A percentile compares a stretch with the other conserved stretches of the same genome.
phyloP scores from a whole-genome alignment of 2,329 filamentous ascomycete genomes.

The Neonectria hederae region DNA sequence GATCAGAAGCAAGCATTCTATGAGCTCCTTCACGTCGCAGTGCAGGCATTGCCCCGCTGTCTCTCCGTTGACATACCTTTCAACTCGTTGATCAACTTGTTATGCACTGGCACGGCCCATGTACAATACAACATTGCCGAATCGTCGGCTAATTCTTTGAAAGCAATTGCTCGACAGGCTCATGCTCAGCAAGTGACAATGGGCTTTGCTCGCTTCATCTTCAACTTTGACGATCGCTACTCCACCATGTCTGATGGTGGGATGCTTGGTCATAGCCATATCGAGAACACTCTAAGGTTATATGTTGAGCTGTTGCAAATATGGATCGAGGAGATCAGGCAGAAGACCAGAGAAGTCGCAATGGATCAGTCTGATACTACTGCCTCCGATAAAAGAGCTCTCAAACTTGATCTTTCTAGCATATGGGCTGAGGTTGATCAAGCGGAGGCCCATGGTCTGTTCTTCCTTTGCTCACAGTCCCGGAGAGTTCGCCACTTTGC shows the following conservation, averaged over 20 bases:
- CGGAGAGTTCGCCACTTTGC: conserved; percentile 88
- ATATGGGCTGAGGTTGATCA: conserved; percentile 95
- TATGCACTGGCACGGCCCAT: conserved; percentile 97
- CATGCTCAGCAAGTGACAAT: conserved; percentile 96
- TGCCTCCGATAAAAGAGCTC: conserved; percentile 72
- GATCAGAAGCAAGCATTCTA: conserved; percentile 97
- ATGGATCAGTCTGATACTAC: conserved; percentile 71
- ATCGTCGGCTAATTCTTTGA: conserved; percentile 91
- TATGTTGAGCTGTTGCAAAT: conserved; percentile 95
- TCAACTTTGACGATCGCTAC: conserved; percentile 97
- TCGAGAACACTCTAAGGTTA: conserved; percentile 90
- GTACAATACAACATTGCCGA: conserved; percentile 91
- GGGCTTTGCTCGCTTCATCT: conserved; percentile 96
- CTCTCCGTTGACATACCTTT: conserved; percentile 90
- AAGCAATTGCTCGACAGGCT: conserved; percentile 92
- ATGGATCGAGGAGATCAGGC: conserved; percentile 96
- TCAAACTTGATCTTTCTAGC: conserved; percentile 85
- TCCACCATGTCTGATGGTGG: conserved; percentile 98
- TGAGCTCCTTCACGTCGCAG: conserved; percentile 92
- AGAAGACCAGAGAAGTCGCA: conserved; percentile 79
- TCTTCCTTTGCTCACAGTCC: conserved; percentile 97
- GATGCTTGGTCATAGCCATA: conserved; percentile 92
- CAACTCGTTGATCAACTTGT: conserved; percentile 89
- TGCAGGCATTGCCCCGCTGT: conserved; percentile 94
- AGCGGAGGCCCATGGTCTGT: conserved; percentile 94